Base-by-base conservation (phyloP, 2,329 filamentous ascomycete species). In the Hortaea werneckii region DNA sequence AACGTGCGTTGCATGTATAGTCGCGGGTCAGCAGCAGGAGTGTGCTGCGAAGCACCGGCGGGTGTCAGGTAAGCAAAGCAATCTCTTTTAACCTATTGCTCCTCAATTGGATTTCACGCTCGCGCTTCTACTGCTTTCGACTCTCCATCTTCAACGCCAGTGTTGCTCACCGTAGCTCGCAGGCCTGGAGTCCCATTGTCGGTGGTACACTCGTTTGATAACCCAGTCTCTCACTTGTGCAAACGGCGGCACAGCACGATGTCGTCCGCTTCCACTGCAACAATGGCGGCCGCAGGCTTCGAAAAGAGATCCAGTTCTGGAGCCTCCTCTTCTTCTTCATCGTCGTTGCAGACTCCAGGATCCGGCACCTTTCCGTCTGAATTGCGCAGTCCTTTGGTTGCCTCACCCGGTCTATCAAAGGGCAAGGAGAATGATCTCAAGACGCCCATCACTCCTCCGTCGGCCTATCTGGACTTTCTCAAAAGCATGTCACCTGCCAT, bases 381-480 rank as follows among this genome's bases (percentile, higher is more conserved):
- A 58, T 58, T 74, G 45, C 58, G 76, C 54, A 89, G 82, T 53
- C 85, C 85, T 41, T 74, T 85, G 60, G 80, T 80, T 41, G 71
- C 70, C 42, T 73, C 74, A 40, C 72, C 78, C 13, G 69, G 74
- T 45, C 74, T 76, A 55, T 74, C 77, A 56, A 78, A 89, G 72
- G 90, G 89, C 66, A 70, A 70, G 45, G 77, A 84, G 55, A 74
- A 83, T 46, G 77, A 81, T 48, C 67, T 74, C 39, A 83, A 81
- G 68, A 95, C 89, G 4, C 89, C 89, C 41, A 94, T 96, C 65
- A 94, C 85, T 43, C 90, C 90, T 43, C 90, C 90, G 3, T 74
- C 78, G 20, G 89, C 90, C 47, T 96, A 96, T 64, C 83, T 87
- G 55, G 88, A 96, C 61, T 96, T 95, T 62, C 80, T 96, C 52